Evolutionary conservation across 2,329 filamentous ascomycete genomes (phyloP).

Genomic region (Leptographium radiaticola): DNA sequence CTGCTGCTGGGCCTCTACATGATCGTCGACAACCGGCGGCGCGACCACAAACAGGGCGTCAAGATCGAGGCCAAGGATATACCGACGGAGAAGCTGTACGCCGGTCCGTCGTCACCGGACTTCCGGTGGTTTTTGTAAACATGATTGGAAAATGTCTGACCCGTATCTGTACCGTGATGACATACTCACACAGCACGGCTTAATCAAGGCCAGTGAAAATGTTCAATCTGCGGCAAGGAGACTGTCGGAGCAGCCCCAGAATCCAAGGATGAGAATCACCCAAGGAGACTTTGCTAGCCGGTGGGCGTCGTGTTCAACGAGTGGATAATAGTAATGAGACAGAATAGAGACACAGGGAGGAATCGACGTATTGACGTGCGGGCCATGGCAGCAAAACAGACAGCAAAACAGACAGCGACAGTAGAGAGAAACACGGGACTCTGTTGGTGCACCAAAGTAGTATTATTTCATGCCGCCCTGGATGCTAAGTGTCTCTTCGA

Average conservation of each 20-base stretch:
- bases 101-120: constrained; percentile 37
- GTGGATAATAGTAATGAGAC: neutral
- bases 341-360: no score
- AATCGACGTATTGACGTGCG: neutral
- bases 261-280: constrained; percentile 36
- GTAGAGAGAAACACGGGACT: neutral
- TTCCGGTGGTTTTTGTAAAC: constrained; percentile 39
- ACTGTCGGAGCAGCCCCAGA: constrained; percentile 44
- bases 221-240: constrained; percentile 45
- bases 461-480: neutral
- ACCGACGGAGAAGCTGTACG: constrained; percentile 40
- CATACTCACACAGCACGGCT: constrained; percentile 42
- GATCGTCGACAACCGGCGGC: constrained; percentile 49
- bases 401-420: neutral
- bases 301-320: constrained; percentile 4
- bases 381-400: neutral
- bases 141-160: constrained; percentile 33
- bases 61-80: constrained; percentile 41
- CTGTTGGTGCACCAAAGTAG: neutral
- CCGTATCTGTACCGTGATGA: constrained; percentile 54
- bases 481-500: neutral
- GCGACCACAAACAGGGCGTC: constrained; percentile 42
- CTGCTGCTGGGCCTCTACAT: constrained; percentile 47
- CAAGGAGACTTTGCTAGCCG: constrained; percentile 45
- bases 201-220: constrained; percentile 39